Base-by-base conservation (phyloP, 345 rosid species). In the Eucalyptus guilfoylei region DNA sequence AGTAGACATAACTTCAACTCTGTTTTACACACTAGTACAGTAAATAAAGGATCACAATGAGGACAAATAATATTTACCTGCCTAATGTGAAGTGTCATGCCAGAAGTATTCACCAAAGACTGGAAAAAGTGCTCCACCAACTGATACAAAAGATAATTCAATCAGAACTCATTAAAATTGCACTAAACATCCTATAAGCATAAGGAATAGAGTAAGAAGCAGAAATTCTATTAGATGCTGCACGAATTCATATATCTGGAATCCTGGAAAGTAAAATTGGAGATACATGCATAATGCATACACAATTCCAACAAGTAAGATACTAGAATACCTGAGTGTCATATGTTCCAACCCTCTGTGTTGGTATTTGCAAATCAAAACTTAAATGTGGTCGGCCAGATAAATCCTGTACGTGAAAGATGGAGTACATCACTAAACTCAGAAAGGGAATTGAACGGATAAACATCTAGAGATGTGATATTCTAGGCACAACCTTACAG, bases 71-170 rank as follows among this genome's bases (percentile, higher is more conserved):
- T n/a, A 12, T 13, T 90, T 94, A 98, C 99, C 97, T 96, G 97
- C 62, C 96, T 95, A 19, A 98, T 96, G 92, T 97, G 99, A 91
- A 96, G 99, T 34, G 99, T 98, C 99, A 98, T 96, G 64, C 99
- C 98, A 86, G 99, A 94, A 88, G 99, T 96, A 91, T 97, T 96
- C 92, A 95, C 98, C 91, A 97, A 92, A 58, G 99, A 98, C 90
- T 95, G 98, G 92, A 98, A 97, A 93, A 97, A 96, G 88, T 96
- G 98, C 92, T 97, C 99, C 94, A 95, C 98, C 95, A 97, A 91
- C 99, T 98, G 91, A 76, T 40, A 40, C 4, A 40, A 76, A 40
- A 37, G 15, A 76, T 40, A 34, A 40, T 21, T 76, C 9, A 2
- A 76, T 76, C 85, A 76, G 30, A 21, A 6, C 6, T 40, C 30